phyloP scores from a whole-genome alignment of 169 alveolate species.

The Plasmodium falciparum region DNA sequence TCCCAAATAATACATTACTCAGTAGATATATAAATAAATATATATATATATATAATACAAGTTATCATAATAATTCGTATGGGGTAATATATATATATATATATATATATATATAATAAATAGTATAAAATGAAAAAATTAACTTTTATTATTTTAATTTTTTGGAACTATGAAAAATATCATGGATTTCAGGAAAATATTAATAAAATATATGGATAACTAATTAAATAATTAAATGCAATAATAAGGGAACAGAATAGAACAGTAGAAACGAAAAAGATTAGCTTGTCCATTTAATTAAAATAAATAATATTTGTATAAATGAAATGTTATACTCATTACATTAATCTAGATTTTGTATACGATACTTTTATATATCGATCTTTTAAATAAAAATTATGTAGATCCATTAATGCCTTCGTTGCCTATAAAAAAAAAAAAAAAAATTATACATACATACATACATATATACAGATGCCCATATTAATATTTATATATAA shows the following conservation, averaged over 20 bases:
- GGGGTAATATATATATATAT: not conserved
- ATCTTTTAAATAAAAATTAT: conserved; percentile 77
- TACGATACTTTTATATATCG: conserved; percentile 81
- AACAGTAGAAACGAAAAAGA: too few relatives aligned
- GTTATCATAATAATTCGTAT: too few relatives aligned
- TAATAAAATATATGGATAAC: too few relatives aligned
- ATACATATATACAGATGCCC: not conserved
- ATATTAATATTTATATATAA: not conserved
- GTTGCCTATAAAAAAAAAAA: conserved; percentile 76
- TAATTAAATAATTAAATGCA: too few relatives aligned
- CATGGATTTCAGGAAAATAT: too few relatives aligned
- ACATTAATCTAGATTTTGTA: conserved; percentile 72
- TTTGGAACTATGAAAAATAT: too few relatives aligned
- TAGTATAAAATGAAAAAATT: too few relatives aligned
- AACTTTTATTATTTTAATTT: too few relatives aligned
- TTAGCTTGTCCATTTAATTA: too few relatives aligned
- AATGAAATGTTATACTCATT: not conserved
- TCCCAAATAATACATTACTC: not conserved
- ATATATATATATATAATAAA: too few relatives aligned
- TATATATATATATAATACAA: not conserved
- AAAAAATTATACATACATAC: not conserved
- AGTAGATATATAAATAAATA: not conserved
- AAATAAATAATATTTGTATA: too few relatives aligned
- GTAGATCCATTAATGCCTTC: conserved; percentile 81
- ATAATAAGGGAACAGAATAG: too few relatives aligned